A percentile compares a stretch with the other conserved stretches of the same genome.
These are phyloP conservation scores for Emericellopsis cladophorae DNA, from an alignment of 2,329 filamentous ascomycete genomes.

Conservation along the genomic window DNA sequence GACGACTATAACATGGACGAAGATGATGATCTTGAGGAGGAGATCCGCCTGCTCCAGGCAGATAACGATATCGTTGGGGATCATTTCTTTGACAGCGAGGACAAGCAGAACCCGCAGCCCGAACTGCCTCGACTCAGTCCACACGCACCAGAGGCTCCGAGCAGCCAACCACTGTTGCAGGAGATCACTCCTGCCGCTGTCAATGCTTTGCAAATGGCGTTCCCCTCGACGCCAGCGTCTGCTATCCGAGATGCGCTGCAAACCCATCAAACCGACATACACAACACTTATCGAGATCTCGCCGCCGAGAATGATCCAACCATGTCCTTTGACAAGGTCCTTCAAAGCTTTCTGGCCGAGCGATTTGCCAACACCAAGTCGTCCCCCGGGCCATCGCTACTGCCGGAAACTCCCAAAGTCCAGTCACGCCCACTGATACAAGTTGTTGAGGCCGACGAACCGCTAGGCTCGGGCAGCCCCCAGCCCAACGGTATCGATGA, in stretches of 20 bases:
- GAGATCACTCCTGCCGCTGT: conserved; percentile 3
- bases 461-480: neutral
- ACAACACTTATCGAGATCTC: conserved; percentile 23
- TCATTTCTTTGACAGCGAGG: no score
- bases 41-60: conserved; percentile 27
- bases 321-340: conserved; percentile 18
- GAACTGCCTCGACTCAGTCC: conserved; percentile 1
- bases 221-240: conserved; percentile 23
- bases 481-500: neutral
- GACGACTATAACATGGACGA: conserved; percentile 5
- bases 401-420: neutral
- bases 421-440: conserved; percentile 15
- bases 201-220: conserved; percentile 25
- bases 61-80: conserved; percentile 18
- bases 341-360: conserved; percentile 13
- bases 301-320: conserved; percentile 16
- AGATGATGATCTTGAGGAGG: conserved; percentile 14
- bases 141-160: neutral
- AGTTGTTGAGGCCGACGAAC: conserved; percentile 5
- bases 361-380: neutral
- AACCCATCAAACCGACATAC: conserved; percentile 19
- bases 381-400: neutral
- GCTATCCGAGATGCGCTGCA: conserved; percentile 22
- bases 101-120: no score
- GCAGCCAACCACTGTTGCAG: conserved; percentile 4